phyloP scores from a whole-genome alignment of 2,329 filamentous ascomycete genomes.

The Apiospora malaysiana region DNA sequence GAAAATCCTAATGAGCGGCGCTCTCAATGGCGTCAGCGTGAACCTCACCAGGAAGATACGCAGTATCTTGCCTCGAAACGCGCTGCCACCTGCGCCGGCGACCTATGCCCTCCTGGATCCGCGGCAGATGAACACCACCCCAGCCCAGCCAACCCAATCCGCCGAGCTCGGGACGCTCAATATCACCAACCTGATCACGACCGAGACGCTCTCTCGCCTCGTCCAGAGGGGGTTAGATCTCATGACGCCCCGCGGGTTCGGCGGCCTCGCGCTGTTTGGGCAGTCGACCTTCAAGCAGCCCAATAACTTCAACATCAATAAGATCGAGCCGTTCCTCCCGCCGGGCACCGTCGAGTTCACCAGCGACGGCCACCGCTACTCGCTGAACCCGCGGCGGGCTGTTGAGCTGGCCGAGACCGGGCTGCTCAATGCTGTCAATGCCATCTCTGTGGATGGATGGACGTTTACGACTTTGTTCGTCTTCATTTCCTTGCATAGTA shows the following conservation, averaged over 20 bases:
- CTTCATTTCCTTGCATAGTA: conserved; percentile 36
- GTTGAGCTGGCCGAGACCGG: conserved; percentile 35
- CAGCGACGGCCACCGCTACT: conserved; percentile 35
- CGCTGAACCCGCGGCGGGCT: conserved; percentile 35
- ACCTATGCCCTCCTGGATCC: not conserved
- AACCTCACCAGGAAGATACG: not conserved
- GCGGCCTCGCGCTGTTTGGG: conserved; percentile 37
- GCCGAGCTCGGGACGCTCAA: not conserved
- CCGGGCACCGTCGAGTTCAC: conserved; percentile 34
- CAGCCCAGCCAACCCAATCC: not conserved
- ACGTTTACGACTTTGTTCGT: conserved; percentile 30
- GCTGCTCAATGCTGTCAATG: conserved; percentile 32
- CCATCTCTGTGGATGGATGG: conserved; percentile 30
- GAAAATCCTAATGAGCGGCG: conserved; percentile 35
- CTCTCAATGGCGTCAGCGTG: conserved; percentile 1
- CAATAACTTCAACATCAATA: conserved; percentile 21
- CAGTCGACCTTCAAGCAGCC: conserved; percentile 34
- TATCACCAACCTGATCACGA: conserved; percentile 33
- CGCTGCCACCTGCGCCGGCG: not conserved
- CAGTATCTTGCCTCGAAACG: not conserved
- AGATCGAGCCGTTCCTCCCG: conserved; percentile 35
- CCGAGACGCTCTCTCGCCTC: conserved; percentile 37
- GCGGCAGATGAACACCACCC: too few species aligned
- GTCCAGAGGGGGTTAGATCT: conserved; percentile 38
- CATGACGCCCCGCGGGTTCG: conserved; percentile 41